These are phyloP conservation scores for Diversispora epigaea DNA, from an alignment of 192 early-diverging fungal species.

Conservation along the genomic window DNA sequence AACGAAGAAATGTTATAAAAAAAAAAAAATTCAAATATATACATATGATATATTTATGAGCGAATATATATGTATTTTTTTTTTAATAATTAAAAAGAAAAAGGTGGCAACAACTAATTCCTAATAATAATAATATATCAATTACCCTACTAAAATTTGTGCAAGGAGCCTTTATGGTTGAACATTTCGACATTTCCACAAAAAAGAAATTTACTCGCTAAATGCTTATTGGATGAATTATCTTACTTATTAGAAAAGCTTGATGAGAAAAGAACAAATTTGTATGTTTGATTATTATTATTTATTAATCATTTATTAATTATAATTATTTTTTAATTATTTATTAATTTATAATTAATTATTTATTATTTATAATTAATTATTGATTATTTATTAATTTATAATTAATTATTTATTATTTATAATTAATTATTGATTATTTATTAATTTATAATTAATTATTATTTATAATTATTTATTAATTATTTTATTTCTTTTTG, in stretches of 20 bases:
- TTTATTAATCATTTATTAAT: not conserved
- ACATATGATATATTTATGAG: too few species aligned
- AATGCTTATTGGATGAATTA: conserved; percentile 39
- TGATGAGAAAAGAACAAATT: conserved; percentile 37
- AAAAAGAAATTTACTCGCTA: conserved; percentile 33
- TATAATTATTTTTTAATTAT: not conserved
- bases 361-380: not conserved
- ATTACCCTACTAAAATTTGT: conserved; percentile 23
- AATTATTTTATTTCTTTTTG: conserved; percentile 1
- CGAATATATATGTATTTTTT: too few species aligned
- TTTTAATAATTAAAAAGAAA: not conserved
- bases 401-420: not conserved
- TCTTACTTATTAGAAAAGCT: conserved; percentile 36
- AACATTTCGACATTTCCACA: conserved; percentile 49
- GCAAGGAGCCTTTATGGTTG: conserved; percentile 48
- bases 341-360: not conserved
- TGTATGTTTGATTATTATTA: conserved; percentile 16
- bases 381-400: not conserved
- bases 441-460: not conserved
- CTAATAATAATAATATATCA: not conserved
- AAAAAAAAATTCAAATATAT: too few species aligned
- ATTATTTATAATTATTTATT: not conserved
- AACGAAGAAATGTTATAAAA: too few species aligned
- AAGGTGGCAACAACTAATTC: conserved; percentile 20
- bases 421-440: not conserved